phyloP scores from a whole-genome alignment of 2,329 filamentous ascomycete genomes.

The Phialophora macrospora region DNA sequence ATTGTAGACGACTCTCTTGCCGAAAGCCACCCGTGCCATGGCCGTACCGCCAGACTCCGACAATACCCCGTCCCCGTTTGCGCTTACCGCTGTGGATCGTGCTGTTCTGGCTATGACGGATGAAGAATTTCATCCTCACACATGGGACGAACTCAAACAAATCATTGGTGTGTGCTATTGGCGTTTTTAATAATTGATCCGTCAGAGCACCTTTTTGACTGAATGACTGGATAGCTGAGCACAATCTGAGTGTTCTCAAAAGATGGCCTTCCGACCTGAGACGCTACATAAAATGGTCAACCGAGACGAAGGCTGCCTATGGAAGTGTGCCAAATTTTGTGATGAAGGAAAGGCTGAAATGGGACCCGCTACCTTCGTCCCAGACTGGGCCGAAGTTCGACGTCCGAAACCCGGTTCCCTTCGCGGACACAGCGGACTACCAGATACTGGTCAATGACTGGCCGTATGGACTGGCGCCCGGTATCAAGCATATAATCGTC shows the following conservation, averaged over 20 bases:
- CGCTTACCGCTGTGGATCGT: constrained; percentile 57
- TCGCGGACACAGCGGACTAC: constrained; percentile 60
- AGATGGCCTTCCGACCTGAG: constrained; percentile 64
- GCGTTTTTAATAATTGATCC: background rate
- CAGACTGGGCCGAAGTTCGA: constrained; percentile 46
- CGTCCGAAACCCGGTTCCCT: constrained; percentile 56
- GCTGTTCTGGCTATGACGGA: constrained; percentile 57
- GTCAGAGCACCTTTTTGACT: constrained; percentile 10
- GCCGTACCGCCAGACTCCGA: constrained; percentile 19
- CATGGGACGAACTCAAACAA: constrained; percentile 58
- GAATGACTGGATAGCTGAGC: constrained; percentile 46
- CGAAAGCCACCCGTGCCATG: background rate
- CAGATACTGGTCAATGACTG: constrained; percentile 66
- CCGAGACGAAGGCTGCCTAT: constrained; percentile 59
- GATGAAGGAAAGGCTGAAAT: constrained; percentile 59
- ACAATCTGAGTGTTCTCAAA: constrained; percentile 61
- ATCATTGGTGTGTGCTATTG: constrained; percentile 55
- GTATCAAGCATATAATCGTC: constrained; percentile 62
- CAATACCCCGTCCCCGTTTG: constrained; percentile 43
- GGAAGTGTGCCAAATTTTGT: constrained; percentile 63
- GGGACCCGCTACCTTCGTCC: constrained; percentile 46
- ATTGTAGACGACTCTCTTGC: background rate
- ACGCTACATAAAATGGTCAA: constrained; percentile 65
- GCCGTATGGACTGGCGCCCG: constrained; percentile 63
- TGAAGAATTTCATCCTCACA: constrained; percentile 57